Percentiles rank a stretch among this genome's conserved stretches.
These are phyloP conservation scores for Diaporthe sp. DNA, from an alignment of 2,329 filamentous ascomycete genomes.

Conservation along the genomic window DNA sequence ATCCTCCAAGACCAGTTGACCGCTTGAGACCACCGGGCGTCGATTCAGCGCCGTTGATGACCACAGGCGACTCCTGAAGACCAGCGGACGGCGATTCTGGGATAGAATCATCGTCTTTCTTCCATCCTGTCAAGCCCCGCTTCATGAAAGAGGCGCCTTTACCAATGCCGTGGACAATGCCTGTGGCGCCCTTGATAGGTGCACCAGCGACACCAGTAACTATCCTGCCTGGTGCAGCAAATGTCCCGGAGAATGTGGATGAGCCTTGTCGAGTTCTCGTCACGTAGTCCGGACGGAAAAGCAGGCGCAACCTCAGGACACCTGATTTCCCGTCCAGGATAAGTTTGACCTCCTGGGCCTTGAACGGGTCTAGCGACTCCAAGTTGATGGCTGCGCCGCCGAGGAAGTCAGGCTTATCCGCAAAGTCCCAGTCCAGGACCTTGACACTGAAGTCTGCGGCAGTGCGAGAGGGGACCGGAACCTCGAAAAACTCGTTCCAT, in stretches of 20 bases:
- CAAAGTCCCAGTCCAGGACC: constrained; percentile 97
- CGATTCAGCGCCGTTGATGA: constrained; percentile 54
- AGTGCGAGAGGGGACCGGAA: constrained; percentile 83
- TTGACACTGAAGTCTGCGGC: constrained; percentile 84
- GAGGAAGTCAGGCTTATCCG: constrained; percentile 92
- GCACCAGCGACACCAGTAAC: constrained; percentile 84
- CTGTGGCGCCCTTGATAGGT: constrained; percentile 90
- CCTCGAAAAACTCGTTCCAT: constrained; percentile 97
- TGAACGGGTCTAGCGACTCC: constrained; percentile 85
- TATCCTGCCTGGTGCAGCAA: constrained; percentile 87
- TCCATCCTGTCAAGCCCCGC: constrained; percentile 81
- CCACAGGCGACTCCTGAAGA: constrained; percentile 42
- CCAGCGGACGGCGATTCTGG: constrained; percentile 21
- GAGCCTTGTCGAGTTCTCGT: constrained; percentile 88
- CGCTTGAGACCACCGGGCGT: constrained; percentile 51
- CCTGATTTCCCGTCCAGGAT: constrained; percentile 91
- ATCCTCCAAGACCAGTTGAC: constrained; percentile 50
- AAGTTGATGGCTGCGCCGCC: constrained; percentile 82
- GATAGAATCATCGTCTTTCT: constrained; percentile 65
- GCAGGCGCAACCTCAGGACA: constrained; percentile 80
- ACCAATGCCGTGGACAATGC: constrained; percentile 79
- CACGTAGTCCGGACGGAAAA: constrained; percentile 95
- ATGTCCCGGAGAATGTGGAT: constrained; percentile 92
- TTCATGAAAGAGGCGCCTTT: constrained; percentile 93
- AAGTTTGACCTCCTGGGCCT: constrained; percentile 78